Evolutionary conservation across 306 rosid species (phyloP), one percentile per base, ranked within the genome.

Genomic region (Glycyrrhiza uralensis): DNA sequence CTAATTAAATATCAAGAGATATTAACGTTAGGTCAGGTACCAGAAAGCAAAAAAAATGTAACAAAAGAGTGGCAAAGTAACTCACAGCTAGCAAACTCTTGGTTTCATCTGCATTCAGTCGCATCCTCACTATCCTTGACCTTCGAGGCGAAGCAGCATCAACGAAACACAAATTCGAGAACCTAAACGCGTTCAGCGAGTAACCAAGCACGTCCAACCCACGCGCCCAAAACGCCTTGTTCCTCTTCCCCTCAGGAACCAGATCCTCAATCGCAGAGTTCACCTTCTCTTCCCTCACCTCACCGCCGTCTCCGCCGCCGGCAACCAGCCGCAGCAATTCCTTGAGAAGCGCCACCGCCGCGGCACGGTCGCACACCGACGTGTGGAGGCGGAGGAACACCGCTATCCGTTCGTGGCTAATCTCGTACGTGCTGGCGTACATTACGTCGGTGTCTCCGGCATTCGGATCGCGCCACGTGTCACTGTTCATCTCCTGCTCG

Each of bases 131-230:
- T 19, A 91, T 64, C 72, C 75, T 85, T 6, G 95, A 83, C 14
- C 19, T 3, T 61, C 96, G 87, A 0, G 82, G 63, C 14, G 87
- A 67, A 42, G 4, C 51, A 5, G 79, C 76, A 33, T 88, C 89
- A 1, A 68, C 76, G 54, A 94, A 91, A 18, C 71, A 82, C 82
- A 88, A 62, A 79, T 86, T 81, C 14, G 88, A 28, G 14, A 87
- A 49, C 76, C 97, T 74, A 0, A 94, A 46, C 41, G 96, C 80
- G 54, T 94, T 94, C 75, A 91, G 69, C 0, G 98, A 89, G 82
- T 94, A 94, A 0, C 96, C 97, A 51, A 94, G 87, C 89, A 94
- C 15, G 90, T 94, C 98, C 22, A 87, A 26, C 0, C 98, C 98
- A 85, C 98, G 97, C 82, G 90, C 85, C 98, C 97, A 94, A 45